These are phyloP conservation scores for Tolypocladium cylindrosporum DNA, from an alignment of 2,329 filamentous ascomycete genomes.

Conservation along the genomic window DNA sequence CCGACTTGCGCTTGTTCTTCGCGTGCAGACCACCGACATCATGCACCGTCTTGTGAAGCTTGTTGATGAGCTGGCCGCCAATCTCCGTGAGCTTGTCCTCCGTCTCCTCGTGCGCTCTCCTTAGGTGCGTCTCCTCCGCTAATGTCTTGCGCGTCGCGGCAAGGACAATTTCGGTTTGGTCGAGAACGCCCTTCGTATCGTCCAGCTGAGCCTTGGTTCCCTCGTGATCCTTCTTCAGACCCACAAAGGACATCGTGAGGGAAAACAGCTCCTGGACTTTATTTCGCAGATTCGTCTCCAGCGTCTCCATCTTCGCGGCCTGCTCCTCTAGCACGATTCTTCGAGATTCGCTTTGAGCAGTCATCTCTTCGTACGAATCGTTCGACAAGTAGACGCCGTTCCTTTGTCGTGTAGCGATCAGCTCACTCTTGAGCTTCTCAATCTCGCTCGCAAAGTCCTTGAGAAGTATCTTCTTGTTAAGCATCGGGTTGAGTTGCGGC, in stretches of 20 bases:
- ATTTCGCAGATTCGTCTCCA: slow-evolving; percentile 83
- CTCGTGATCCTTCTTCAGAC: slow-evolving; percentile 83
- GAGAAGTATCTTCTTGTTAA: slow-evolving; percentile 87
- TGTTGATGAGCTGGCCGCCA: slow-evolving; percentile 67
- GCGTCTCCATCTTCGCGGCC: slow-evolving; percentile 79
- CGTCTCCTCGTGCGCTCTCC: slow-evolving; percentile 77
- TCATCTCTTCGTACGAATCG: slow-evolving; percentile 84
- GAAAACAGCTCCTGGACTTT: slow-evolving; percentile 89
- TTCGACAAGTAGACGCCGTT: slow-evolving; percentile 92
- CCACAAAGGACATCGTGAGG: slow-evolving; percentile 78
- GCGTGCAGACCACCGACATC: slow-evolving; percentile 76
- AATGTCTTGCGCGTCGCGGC: slow-evolving; percentile 66
- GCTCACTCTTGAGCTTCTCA: slow-evolving; percentile 85
- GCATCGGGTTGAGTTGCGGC: slow-evolving; percentile 83
- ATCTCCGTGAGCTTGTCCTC: slow-evolving; percentile 67
- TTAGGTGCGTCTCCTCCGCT: slow-evolving; percentile 67
- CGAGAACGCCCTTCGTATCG: slow-evolving; percentile 69
- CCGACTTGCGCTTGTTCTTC: slow-evolving; percentile 77
- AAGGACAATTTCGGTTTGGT: slow-evolving; percentile 80
- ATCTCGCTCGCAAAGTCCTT: slow-evolving; percentile 88
- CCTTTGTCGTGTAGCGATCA: slow-evolving; percentile 84
- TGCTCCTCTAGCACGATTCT: slow-evolving; percentile 90
- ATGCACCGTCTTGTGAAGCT: slow-evolving; percentile 64
- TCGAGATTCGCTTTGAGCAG: slow-evolving; percentile 81
- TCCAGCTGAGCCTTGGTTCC: slow-evolving; percentile 61